These are phyloP conservation scores for Venturia nashicola DNA, from an alignment of 2,329 filamentous ascomycete genomes.

Conservation along the genomic window DNA sequence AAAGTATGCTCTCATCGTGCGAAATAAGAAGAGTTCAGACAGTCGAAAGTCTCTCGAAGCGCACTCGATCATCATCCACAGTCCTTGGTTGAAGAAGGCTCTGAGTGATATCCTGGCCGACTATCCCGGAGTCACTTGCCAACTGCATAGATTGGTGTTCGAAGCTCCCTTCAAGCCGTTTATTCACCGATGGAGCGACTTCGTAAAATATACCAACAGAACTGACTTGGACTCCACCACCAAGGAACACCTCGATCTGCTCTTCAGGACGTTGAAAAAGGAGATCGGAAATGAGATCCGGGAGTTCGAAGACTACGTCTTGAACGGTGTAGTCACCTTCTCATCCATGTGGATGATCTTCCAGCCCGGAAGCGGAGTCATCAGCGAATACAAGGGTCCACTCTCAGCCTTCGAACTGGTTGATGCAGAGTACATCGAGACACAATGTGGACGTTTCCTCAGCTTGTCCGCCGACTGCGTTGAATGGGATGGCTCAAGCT, in stretches of 20 bases:
- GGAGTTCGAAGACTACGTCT: slow-evolving; percentile 18
- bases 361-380: slow-evolving; percentile 21
- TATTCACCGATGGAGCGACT: slow-evolving; percentile 22
- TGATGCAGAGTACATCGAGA: slow-evolving; percentile 10
- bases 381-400: not conserved
- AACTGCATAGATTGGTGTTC: slow-evolving; percentile 21
- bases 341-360: slow-evolving; percentile 33
- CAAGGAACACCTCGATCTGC: slow-evolving; percentile 19
- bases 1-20: slow-evolving; percentile 13
- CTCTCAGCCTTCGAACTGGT: slow-evolving; percentile 20
- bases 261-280: slow-evolving; percentile 19
- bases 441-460: not conserved
- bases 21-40: slow-evolving; percentile 14
- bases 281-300: slow-evolving; percentile 15
- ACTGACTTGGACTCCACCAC: slow-evolving; percentile 15
- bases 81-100: slow-evolving; percentile 20
- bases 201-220: slow-evolving; percentile 12
- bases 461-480: slow-evolving; percentile 20
- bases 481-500: slow-evolving; percentile 25
- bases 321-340: slow-evolving; percentile 29
- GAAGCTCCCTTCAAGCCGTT: slow-evolving; percentile 22
- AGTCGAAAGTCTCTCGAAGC: slow-evolving; percentile 15
- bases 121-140: slow-evolving; percentile 21
- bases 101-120: slow-evolving; percentile 20
- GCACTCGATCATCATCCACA: slow-evolving; percentile 23